phyloP scores from a whole-genome alignment of 2,329 filamentous ascomycete genomes.

The Incumbomyces lentus region DNA sequence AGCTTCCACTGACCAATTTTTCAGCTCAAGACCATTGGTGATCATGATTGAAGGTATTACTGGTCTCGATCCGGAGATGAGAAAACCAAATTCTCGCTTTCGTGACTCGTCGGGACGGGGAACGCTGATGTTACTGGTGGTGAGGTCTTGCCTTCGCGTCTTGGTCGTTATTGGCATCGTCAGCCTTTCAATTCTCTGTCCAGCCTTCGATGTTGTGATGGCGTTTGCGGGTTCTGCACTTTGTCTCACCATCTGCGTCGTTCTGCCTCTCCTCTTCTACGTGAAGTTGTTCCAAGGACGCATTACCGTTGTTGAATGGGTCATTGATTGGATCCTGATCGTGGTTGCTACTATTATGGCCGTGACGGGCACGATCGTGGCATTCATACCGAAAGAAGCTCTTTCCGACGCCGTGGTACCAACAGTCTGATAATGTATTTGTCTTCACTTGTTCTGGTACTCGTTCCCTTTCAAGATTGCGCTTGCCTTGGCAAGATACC shows the following conservation, averaged over 20 bases:
- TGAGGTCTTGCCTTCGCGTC: conserved; percentile 54
- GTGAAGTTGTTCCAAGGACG: background rate
- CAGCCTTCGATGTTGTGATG: conserved; percentile 80
- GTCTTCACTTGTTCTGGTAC: too few species aligned
- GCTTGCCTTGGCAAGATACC: too few species aligned
- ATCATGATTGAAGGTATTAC: too few species aligned
- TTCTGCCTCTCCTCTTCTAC: conserved; percentile 3
- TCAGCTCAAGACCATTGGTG: conserved; percentile 31
- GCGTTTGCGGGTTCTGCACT: conserved; percentile 72
- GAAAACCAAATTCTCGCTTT: too few species aligned
- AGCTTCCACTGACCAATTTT: conserved; percentile 28
- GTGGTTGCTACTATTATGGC: background rate
- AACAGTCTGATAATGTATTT: too few species aligned
- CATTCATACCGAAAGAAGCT: too few species aligned
- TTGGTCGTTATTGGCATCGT: conserved; percentile 59
- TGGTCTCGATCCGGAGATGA: too few species aligned
- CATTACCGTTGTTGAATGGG: background rate
- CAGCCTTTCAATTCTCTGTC: conserved; percentile 59
- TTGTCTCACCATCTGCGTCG: conserved; percentile 1
- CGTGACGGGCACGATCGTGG: background rate
- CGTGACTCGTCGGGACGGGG: too few species aligned
- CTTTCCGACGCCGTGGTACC: too few species aligned
- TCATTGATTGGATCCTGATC: background rate
- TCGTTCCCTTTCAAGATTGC: too few species aligned
- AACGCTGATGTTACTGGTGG: too few species aligned